Evolutionary conservation across 2,329 filamentous ascomycete genomes (phyloP).

Genomic region (Cladosporium sp.): DNA sequence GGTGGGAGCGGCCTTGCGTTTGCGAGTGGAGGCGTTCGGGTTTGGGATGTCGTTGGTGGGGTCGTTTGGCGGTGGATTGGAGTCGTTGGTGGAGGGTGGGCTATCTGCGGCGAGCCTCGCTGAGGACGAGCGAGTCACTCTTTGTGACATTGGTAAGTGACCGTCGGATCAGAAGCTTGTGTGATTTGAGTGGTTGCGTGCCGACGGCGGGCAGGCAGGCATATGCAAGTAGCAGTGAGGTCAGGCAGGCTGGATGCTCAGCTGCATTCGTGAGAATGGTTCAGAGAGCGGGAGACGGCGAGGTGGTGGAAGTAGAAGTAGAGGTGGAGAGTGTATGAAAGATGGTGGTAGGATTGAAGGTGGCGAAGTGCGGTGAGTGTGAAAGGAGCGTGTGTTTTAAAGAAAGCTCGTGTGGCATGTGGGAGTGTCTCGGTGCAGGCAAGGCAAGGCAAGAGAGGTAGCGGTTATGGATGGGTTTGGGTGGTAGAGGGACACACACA

Average conservation of each 20-base stretch:
- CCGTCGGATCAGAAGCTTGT: constrained; percentile 5
- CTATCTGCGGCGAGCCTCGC: constrained; percentile 77
- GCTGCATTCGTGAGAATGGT: constrained; percentile 48
- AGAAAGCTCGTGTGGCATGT: background rate
- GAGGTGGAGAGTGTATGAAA: no score
- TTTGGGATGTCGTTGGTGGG: constrained; percentile 16
- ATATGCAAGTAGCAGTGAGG: constrained; percentile 8
- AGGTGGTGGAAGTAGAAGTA: no score
- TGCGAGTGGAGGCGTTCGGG: constrained; percentile 49
- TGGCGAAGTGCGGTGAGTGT: background rate
- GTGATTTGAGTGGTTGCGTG: constrained; percentile 5
- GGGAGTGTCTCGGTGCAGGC: background rate
- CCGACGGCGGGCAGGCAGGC: background rate
- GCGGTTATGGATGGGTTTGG: no score
- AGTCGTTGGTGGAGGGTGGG: constrained; percentile 31
- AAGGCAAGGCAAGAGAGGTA: background rate
- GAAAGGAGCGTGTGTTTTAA: background rate
- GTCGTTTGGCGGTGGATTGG: constrained; percentile 32
- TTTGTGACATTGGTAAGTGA: constrained; percentile 77
- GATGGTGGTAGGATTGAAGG: no score
- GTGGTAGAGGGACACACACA: no score
- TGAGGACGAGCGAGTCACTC: constrained; percentile 81
- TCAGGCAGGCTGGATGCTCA: constrained; percentile 8
- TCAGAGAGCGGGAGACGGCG: constrained; percentile 70
- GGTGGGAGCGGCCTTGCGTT: constrained; percentile 66